Evolutionary conservation across 106 monocot species (phyloP).

Genomic region (Dendrobium officinale): DNA sequence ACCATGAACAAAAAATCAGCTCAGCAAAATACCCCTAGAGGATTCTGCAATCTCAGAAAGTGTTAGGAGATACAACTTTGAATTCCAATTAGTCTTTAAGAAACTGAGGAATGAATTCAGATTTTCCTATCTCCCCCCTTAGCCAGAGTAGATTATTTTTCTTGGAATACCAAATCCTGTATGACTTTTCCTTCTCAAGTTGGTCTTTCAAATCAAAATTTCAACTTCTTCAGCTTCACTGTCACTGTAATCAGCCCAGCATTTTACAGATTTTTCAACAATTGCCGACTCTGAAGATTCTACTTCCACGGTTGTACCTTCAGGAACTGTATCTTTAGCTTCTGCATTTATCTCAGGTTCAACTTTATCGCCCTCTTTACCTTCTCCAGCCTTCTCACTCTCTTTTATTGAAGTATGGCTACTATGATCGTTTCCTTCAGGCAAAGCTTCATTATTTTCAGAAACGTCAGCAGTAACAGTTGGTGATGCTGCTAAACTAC

Average conservation of each 20-base stretch:
- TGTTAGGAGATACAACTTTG: background rate
- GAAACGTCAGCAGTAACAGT: constrained; percentile 15
- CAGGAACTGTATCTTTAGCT: constrained; percentile 3
- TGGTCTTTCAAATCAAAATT: constrained; percentile 18
- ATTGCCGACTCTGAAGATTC: constrained; percentile 5
- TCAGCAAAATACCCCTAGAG: background rate
- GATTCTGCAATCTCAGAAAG: background rate
- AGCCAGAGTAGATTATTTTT: background rate
- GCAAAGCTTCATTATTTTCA: constrained; percentile 21
- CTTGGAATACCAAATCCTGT: background rate
- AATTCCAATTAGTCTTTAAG: background rate
- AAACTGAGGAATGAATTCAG: background rate
- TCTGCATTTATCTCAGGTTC: constrained; percentile 16
- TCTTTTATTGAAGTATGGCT: background rate
- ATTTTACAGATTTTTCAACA: constrained; percentile 23
- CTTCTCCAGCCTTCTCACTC: constrained; percentile 4
- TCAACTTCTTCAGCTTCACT: constrained; percentile 54
- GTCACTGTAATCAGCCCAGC: constrained; percentile 74
- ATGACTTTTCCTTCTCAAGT: background rate
- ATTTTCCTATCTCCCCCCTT: background rate
- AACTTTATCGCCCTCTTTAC: constrained; percentile 9
- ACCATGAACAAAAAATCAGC: background rate
- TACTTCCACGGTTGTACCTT: constrained; percentile 9
- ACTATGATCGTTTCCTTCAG: constrained; percentile 14
- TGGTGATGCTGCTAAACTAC: constrained; percentile 27